Conservation (phyloP, 192 early-diverging fungal species). For the Ambispora gerdemannii region DNA sequence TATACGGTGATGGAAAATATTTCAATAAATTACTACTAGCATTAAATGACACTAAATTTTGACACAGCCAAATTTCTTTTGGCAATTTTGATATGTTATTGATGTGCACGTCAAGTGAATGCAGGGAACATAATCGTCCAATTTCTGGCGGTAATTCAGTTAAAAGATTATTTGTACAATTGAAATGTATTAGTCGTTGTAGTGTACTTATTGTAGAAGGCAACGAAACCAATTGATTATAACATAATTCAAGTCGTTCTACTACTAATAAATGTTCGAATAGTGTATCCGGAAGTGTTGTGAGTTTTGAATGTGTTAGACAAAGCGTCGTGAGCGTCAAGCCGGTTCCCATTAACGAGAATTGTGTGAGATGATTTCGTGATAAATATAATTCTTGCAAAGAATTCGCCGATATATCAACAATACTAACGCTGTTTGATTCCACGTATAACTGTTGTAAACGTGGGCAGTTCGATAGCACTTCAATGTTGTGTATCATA, state of each 20-base stretch:
- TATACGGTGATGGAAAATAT: slow-evolving; percentile 68
- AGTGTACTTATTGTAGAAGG: slow-evolving; percentile 59
- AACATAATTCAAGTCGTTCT: slow-evolving; percentile 60
- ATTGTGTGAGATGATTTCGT: slow-evolving; percentile 70
- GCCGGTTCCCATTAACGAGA: slow-evolving; percentile 49
- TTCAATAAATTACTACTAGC: slow-evolving; percentile 79
- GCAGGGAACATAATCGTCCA: slow-evolving; percentile 57
- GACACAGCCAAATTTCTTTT: slow-evolving; percentile 74
- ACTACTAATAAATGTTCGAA: slow-evolving; percentile 58
- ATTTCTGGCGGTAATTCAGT: slow-evolving; percentile 69
- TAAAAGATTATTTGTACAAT: slow-evolving; percentile 67
- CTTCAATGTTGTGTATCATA: slow-evolving; percentile 63
- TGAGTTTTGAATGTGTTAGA: slow-evolving; percentile 68
- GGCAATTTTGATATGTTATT: slow-evolving; percentile 74
- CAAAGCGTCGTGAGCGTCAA: slow-evolving; percentile 46
- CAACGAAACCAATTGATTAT: slow-evolving; percentile 69
- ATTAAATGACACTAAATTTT: slow-evolving; percentile 67
- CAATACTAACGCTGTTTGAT: slow-evolving; percentile 65
- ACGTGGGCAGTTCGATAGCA: slow-evolving; percentile 51
- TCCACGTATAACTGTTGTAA: slow-evolving; percentile 68
- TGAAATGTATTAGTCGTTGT: slow-evolving; percentile 50
- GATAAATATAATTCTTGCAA: slow-evolving; percentile 56
- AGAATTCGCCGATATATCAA: slow-evolving; percentile 57
- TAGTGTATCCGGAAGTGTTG: slow-evolving; percentile 55
- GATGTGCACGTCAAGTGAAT: slow-evolving; percentile 66